Percentiles rank a stretch among this genome's conserved stretches.
These are phyloP conservation scores for Phytophthora kernoviae DNA, from an alignment of 352 stramenopile genomes.

Conservation along the genomic window DNA sequence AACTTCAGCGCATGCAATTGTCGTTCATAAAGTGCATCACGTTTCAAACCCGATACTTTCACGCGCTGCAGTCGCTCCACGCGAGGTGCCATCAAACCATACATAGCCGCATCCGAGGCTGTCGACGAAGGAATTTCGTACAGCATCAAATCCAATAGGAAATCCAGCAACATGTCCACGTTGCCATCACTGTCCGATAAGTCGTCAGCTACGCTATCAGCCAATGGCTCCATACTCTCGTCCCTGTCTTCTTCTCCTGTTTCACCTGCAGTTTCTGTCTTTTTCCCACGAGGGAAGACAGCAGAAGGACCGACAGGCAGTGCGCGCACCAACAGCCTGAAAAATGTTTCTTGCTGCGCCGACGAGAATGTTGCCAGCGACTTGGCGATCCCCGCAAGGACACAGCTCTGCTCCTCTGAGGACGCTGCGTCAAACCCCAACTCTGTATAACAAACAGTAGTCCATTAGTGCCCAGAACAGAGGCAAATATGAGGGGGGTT, in stretches of 20 bases:
- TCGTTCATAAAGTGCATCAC: slow-evolving; percentile 58
- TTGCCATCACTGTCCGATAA: slow-evolving; percentile 22
- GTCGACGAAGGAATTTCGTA: slow-evolving; percentile 38
- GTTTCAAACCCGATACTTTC: slow-evolving; percentile 45
- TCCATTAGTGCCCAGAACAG: too few relatives aligned
- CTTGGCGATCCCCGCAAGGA: slow-evolving; percentile 42
- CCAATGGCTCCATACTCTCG: background rate
- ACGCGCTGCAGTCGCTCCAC: slow-evolving; percentile 57
- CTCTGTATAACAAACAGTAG: slow-evolving; percentile 48
- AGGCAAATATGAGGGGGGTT: background rate
- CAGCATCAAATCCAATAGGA: slow-evolving; percentile 72
- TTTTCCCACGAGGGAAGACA: slow-evolving; percentile 14
- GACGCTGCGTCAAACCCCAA: slow-evolving; percentile 63
- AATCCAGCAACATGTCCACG: slow-evolving; percentile 64
- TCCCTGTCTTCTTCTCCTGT: slow-evolving; percentile 3
- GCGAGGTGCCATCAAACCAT: slow-evolving; percentile 51
- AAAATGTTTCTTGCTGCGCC: slow-evolving; percentile 67
- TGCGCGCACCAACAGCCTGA: slow-evolving; percentile 58
- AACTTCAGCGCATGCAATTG: slow-evolving; percentile 68
- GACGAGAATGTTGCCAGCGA: slow-evolving; percentile 36
- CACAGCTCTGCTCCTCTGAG: slow-evolving; percentile 41
- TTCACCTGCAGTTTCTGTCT: background rate
- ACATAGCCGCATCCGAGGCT: slow-evolving; percentile 18
- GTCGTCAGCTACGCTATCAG: slow-evolving; percentile 4
- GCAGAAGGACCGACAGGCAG: slow-evolving; percentile 41